phyloP scores from a whole-genome alignment of 106 monocot species.

The Platanthera guangdongensis region DNA sequence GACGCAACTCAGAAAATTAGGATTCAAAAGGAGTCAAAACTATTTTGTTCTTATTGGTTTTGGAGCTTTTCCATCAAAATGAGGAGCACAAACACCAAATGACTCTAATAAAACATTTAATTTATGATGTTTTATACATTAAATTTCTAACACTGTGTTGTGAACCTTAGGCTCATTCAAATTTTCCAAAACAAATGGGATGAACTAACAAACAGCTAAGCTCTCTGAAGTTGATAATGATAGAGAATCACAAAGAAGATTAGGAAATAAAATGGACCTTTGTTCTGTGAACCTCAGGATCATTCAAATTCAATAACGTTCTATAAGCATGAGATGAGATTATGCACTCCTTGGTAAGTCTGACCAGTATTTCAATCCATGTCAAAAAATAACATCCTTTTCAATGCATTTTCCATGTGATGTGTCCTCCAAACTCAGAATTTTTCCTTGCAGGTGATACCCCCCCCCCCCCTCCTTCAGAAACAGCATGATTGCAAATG shows the following conservation, averaged over 20 bases:
- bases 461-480: neutral
- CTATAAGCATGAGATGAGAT: neutral
- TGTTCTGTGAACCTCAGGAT: neutral
- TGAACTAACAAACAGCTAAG: no score
- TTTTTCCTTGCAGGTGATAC: neutral
- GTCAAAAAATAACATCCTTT: neutral
- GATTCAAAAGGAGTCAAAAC: no score
- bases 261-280: neutral
- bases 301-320: neutral
- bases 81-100: no score
- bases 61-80: no score
- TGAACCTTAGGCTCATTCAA: no score
- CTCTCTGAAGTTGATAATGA: neutral
- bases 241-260: neutral
- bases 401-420: neutral
- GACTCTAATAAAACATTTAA: no score
- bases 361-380: neutral
- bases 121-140: no score
- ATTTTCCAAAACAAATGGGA: neutral
- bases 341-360: neutral
- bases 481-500: neutral
- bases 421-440: neutral
- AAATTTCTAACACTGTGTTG: no score
- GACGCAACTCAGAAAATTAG: no score
- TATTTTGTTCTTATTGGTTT: no score